phyloP scores from a whole-genome alignment of 73 alveolate genomes.

The Paramecium octaurelia region DNA sequence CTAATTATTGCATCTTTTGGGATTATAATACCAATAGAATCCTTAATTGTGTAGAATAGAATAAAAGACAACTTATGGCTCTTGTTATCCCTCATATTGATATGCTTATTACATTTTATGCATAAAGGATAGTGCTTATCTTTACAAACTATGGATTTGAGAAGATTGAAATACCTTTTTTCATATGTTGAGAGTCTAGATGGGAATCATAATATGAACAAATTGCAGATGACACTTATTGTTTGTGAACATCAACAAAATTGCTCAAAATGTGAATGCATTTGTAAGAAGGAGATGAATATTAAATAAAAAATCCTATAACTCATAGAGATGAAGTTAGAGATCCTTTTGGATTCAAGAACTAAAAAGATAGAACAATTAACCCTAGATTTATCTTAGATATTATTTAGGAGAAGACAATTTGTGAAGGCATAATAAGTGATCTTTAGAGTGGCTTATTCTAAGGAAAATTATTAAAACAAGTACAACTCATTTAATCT shows the following conservation, averaged over 20 bases:
- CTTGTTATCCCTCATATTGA: neutral
- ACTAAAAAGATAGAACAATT: neutral
- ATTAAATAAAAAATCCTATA: neutral
- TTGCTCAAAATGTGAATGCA: neutral
- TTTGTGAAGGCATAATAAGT: neutral
- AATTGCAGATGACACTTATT: neutral
- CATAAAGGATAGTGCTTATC: neutral
- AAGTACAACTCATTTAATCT: neutral
- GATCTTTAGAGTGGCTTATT: neutral
- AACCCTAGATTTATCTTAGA: neutral
- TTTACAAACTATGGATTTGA: neutral
- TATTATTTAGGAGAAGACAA: neutral
- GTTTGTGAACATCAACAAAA: neutral
- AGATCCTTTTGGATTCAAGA: neutral
- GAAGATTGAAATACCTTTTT: neutral
- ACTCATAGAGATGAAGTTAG: neutral
- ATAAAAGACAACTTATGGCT: neutral
- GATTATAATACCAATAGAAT: neutral
- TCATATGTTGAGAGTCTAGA: neutral
- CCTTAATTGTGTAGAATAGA: neutral
- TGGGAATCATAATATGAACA: neutral
- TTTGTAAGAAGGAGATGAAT: neutral
- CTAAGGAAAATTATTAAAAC: neutral
- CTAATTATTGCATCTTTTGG: neutral
- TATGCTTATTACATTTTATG: neutral